A percentile compares a stretch with the other conserved stretches of the same genome.
Conservation (phyloP, 257 asterid genomes). For the Prunella vulgaris region DNA sequence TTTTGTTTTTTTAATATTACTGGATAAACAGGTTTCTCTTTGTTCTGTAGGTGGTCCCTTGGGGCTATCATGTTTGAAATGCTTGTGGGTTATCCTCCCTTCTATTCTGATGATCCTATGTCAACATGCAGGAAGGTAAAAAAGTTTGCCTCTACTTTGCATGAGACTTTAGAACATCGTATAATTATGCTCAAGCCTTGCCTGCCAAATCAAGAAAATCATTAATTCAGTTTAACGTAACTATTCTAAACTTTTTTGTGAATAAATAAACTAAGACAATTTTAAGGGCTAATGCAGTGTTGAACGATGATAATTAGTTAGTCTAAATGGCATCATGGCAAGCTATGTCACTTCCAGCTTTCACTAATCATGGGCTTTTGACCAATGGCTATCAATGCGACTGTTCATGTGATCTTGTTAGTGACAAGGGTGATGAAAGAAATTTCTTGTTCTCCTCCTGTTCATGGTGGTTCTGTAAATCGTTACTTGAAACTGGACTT, state of each 20-base stretch:
- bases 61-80: constrained; percentile 99
- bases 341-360: background rate
- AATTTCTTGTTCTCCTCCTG: constrained; percentile 8
- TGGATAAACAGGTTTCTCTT: constrained; percentile 21
- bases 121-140: constrained; percentile 97
- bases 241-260: background rate
- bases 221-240: background rate
- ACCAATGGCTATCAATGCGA: background rate
- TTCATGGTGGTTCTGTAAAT: background rate
- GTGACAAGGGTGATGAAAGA: constrained; percentile 16
- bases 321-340: background rate
- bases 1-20: background rate
- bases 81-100: constrained; percentile 99
- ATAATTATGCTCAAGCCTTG: no score
- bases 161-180: no score
- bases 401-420: background rate
- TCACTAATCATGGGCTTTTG: background rate
- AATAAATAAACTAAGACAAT: background rate
- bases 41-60: constrained; percentile 91
- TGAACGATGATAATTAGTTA: background rate
- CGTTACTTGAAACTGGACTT: constrained; percentile 6
- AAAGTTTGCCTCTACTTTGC: constrained; percentile 13
- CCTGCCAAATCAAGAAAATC: background rate
- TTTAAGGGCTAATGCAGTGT: background rate
- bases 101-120: constrained; percentile 98